Evolutionary conservation across 1,284 basidiomycete genomes (phyloP).

Genomic region (Leucoagaricus sp.): DNA sequence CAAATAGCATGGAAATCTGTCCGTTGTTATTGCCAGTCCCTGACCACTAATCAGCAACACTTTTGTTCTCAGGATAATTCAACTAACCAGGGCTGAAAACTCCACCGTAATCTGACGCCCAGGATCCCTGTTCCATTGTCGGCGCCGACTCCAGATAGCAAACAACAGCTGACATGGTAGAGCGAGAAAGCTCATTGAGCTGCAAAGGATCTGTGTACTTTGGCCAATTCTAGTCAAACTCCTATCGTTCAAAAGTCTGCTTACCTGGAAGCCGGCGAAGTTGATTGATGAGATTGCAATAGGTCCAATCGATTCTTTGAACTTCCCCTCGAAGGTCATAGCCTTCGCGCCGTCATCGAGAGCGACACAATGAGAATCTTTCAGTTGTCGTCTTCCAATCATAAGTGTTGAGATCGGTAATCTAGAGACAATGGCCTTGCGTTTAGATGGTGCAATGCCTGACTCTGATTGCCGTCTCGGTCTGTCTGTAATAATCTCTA

Average conservation of each 20-base stretch:
- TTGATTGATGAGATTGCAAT: background rate
- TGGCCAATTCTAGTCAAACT: background rate
- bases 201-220: background rate
- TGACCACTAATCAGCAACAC: background rate
- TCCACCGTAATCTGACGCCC: background rate
- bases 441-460: background rate
- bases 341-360: background rate
- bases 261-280: background rate
- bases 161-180: no score
- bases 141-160: background rate
- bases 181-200: background rate
- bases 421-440: background rate
- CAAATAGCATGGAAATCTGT: constrained; percentile 1
- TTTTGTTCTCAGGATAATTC: background rate
- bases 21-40: background rate
- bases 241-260: background rate
- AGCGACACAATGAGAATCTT: background rate
- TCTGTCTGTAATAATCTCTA: background rate
- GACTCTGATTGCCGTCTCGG: constrained; percentile 1
- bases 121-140: background rate
- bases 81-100: constrained; percentile 8
- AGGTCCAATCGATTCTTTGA: background rate
- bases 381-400: background rate
- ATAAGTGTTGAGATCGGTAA: constrained; percentile 5
- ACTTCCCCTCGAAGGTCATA: background rate